A percentile compares a stretch with the other conserved stretches of the same genome.
phyloP scores from a whole-genome alignment of 805 yeast species.

The Saccharomyces jurei region DNA sequence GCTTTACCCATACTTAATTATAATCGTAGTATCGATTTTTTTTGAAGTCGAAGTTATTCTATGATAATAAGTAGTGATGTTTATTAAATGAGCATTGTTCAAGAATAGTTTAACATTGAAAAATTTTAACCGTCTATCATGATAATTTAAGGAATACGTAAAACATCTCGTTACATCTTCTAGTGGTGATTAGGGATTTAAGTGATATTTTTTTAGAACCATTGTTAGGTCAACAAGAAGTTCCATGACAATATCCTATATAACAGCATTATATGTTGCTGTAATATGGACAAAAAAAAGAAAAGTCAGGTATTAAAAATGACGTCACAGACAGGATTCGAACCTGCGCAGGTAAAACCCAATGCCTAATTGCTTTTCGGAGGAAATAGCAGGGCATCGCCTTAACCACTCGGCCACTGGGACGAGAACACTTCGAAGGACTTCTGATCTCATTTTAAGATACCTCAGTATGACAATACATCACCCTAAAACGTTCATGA shows the following conservation, averaged over 20 bases:
- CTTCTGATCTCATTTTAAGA: neutral
- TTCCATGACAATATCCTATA: neutral
- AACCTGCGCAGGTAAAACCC: constrained; percentile 96
- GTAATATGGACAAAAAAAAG: neutral
- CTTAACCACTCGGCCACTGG: constrained; percentile 92
- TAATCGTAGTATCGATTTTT: neutral
- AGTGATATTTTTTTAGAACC: no score
- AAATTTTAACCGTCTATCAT: neutral
- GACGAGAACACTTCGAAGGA: constrained; percentile 25
- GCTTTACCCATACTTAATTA: constrained; percentile 78
- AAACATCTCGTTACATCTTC: neutral
- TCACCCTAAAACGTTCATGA: no score
- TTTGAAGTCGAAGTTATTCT: neutral
- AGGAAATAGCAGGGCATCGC: constrained; percentile 77
- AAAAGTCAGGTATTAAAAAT: constrained; percentile 27
- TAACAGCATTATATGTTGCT: neutral
- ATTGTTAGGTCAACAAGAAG: neutral
- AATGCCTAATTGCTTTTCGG: constrained; percentile 58
- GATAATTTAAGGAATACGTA: neutral
- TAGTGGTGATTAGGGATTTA: no score
- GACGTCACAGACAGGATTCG: constrained; percentile 99
- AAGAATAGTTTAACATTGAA: neutral
- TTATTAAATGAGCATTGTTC: no score
- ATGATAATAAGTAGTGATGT: neutral
- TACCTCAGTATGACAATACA: neutral